Base-by-base conservation (phyloP, 805 yeast species). In the Candida coquimbonensis region DNA sequence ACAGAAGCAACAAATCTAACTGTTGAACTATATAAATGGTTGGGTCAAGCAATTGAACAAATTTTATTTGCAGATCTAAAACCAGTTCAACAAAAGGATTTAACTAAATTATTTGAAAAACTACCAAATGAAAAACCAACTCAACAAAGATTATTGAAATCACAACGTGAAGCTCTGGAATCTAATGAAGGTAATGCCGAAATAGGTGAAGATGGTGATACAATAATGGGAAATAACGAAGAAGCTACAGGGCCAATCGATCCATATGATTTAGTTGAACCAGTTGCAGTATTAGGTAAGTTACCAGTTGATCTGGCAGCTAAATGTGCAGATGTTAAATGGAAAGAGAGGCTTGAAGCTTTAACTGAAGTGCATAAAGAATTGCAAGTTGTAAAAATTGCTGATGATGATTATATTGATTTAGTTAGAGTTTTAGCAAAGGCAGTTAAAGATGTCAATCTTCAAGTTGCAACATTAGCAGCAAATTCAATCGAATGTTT, bases 331-430 rank as follows among this genome's bases (percentile, higher is more conserved):
- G 81, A 90, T 2, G 50, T 80, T 0, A 81, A 83, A 56, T 93
- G 99, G 99, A 88, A 89, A 59, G 97, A 90, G 43, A 74, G 99
- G 51, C 88, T 86, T 47, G 96, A 87, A 53, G 87, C 77, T 0
- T 69, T 93, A 46, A 91, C 87, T 40, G 89, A 80, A 50, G 60
- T 74, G 9, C 73, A 70, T 32, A 60, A 63, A 17, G 65, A 69
- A 12, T 66, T 78, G 27, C 65, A 83, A 38, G 78, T 78, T 2
- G 69, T 81, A 39, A 81, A 74, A 51, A 57, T 81, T 40, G 69
- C 68, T n/a, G 71, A 69, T 32, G 86, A 70, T 44, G 95, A 90
- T 60, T 88, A 82, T 62, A 52, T 73, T 7, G 81, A 73, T 2
- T 63, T 90, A n/a, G 65, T 81, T n/a, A 67, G 81, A 45, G 62